Conservation (phyloP, 805 yeast species). For the Lipomyces sp. region DNA sequence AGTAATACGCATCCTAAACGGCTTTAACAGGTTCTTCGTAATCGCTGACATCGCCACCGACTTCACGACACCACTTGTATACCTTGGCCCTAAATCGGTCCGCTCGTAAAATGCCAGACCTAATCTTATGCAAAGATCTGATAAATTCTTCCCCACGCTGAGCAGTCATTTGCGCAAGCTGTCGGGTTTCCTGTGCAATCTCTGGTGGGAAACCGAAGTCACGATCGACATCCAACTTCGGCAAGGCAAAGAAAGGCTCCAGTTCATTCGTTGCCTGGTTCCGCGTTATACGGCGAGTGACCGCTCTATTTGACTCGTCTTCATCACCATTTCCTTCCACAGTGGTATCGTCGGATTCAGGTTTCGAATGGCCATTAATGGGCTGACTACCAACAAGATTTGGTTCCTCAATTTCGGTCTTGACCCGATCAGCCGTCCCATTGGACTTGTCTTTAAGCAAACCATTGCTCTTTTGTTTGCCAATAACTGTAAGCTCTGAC, state of each 20-base stretch:
- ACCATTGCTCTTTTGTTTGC: constrained; percentile 8
- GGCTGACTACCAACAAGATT: constrained; percentile 19
- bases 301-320: constrained; percentile 28
- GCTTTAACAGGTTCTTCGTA: constrained; percentile 22
- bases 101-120: constrained; percentile 78
- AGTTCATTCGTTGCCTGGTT: constrained; percentile 45
- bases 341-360: constrained; percentile 9
- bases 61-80: constrained; percentile 61
- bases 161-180: constrained; percentile 73
- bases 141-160: constrained; percentile 88
- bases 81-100: constrained; percentile 73
- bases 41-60: constrained; percentile 36
- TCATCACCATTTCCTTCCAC: constrained; percentile 25
- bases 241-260: constrained; percentile 72
- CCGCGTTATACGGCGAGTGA: constrained; percentile 42
- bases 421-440: constrained; percentile 1
- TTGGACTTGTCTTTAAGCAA: constrained; percentile 5
- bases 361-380: constrained; percentile 3
- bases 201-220: constrained; percentile 58
- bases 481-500: neutral
- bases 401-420: constrained; percentile 5
- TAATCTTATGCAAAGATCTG: constrained; percentile 70
- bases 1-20: neutral
- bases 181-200: constrained; percentile 71
- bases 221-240: constrained; percentile 54